Conservation (phyloP, 1,284 basidiomycete genomes). For the Wallemia ichthyophaga region DNA sequence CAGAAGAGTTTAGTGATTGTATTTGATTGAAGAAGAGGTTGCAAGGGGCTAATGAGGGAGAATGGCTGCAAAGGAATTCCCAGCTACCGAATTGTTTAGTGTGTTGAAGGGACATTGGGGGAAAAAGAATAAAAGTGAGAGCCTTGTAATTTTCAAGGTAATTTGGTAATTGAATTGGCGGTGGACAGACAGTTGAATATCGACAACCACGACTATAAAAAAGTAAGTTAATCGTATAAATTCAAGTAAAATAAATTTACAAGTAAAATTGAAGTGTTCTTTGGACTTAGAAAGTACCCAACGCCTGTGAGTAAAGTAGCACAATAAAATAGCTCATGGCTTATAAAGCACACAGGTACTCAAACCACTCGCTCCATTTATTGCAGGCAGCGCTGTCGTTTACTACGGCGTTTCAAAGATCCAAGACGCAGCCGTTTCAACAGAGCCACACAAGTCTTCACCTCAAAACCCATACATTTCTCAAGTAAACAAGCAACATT, state of each 20-base stretch:
- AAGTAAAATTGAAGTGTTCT: not conserved
- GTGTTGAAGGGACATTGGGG: not conserved
- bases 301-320: not conserved
- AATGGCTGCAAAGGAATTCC: not conserved
- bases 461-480: not conserved
- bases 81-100: not conserved
- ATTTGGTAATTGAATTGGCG: no score
- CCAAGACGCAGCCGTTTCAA: constrained; percentile 8
- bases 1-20: no score
- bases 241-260: no score
- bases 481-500: not conserved
- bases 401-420: constrained; percentile 12
- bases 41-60: not conserved
- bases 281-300: not conserved
- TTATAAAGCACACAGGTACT: constrained; percentile 8
- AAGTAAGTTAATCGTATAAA: no score
- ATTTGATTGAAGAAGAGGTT: not conserved
- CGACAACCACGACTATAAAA: no score
- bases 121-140: no score
- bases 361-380: constrained; percentile 15
- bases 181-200: no score
- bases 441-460: not conserved
- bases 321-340: not conserved
- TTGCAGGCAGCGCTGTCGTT: constrained; percentile 12
- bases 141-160: no score